Conservation (phyloP, 495 filamentous ascomycete genomes). For the Trichocladium antarcticum region DNA sequence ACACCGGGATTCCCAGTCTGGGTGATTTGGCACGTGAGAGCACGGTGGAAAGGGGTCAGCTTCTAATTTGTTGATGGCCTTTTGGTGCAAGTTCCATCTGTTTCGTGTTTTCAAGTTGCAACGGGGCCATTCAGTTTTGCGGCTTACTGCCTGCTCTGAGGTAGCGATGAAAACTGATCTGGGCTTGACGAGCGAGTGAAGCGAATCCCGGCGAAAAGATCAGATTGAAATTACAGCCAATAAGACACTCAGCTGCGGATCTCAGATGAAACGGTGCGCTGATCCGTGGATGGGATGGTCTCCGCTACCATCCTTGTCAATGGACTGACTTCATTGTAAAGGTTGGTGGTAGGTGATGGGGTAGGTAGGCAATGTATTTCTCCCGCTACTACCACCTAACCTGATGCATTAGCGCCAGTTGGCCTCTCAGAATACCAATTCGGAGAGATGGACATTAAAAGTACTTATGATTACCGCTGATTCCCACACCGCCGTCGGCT, state of each 20-base stretch:
- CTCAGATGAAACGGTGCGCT: background rate
- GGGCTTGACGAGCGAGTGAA: background rate
- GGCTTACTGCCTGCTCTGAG: background rate
- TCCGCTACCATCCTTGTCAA: background rate
- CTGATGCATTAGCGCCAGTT: too few relatives aligned
- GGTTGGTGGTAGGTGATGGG: background rate
- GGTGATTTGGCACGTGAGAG: slow-evolving; percentile 11
- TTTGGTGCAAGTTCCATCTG: background rate
- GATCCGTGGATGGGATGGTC: background rate
- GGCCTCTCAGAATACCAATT: background rate
- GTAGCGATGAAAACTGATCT: background rate
- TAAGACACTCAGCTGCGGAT: background rate
- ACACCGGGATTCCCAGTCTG: too few relatives aligned
- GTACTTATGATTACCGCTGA: background rate
- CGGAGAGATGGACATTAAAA: background rate
- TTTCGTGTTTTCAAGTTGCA: background rate
- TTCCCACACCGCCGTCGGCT: background rate
- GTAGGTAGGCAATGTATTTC: background rate
- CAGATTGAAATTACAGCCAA: background rate
- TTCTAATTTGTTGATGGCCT: background rate
- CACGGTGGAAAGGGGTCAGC: slow-evolving; percentile 1
- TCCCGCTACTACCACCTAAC: background rate
- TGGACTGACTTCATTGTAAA: background rate
- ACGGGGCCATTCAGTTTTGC: background rate
- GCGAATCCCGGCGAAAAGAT: background rate